Evolutionary conservation across 129 eudicot genomes (phyloP), one percentile per base, ranked within the genome.

Genomic region (Gnaphalium uliginosum): DNA sequence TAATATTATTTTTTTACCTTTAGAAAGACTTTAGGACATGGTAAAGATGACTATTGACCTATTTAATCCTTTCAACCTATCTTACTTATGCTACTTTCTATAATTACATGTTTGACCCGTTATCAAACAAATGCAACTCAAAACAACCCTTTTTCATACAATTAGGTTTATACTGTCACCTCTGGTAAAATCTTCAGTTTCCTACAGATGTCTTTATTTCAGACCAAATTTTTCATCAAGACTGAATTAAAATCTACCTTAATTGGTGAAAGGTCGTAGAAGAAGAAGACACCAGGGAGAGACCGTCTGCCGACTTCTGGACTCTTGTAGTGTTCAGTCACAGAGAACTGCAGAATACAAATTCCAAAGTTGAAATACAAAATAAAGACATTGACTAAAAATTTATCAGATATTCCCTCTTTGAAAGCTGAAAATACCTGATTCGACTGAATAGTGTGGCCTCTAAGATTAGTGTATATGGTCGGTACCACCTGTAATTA

Each of bases 261-360:
- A 53, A 93, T 90, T 26, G 98, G 98, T 82, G 96, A 90, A 78
- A 93, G 92, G 78, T 90, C 98, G 60, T 90, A 93, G 83, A 83
- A 90, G 87, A 93, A 90, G 88, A 88, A 90, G 74, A 93, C 96
- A 13, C 98, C 98, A 22, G 96, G 96, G 76, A 81, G 83, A 46
- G 91, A 58, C 85, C 84, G 85, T 64, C 78, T 85, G 69, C 96
- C 96, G 37, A 73, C 26, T 75, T 93, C 96, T 4, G 92, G 80
- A 77, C 80, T 69, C 82, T 85, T 93, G 59, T 81, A 93, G 81
- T 90, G 96, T 84, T 93, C 98, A 1, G 98, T 93, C 79, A 89
- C 96, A 17, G 98, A 93, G 79, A 93, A 93, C 98, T 93, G 82
- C 25, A 67, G 6, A 48, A 27, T 32, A 71, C 56, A 57, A 65